Percentiles rank a stretch among this genome's conserved stretches.
Evolutionary conservation across 1,284 basidiomycete genomes (phyloP).

Genomic region (Fomitopsis pinicola): DNA sequence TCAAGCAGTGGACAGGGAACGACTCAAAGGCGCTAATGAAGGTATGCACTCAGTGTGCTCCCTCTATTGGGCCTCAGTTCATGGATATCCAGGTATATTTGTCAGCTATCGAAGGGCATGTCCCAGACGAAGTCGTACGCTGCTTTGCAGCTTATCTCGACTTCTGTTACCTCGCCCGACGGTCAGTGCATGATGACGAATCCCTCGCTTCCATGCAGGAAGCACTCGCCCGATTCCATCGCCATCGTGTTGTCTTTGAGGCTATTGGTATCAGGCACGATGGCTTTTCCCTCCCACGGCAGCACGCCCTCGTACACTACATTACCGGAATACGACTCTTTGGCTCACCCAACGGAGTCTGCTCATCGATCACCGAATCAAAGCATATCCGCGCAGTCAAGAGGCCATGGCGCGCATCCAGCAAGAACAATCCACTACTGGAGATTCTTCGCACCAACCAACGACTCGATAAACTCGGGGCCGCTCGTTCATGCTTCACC

Average conservation of each 20-base stretch:
- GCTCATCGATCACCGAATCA: slow-evolving; percentile 19
- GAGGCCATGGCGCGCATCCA: slow-evolving; percentile 17
- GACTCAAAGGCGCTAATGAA: slow-evolving; percentile 23
- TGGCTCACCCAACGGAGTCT: slow-evolving; percentile 19
- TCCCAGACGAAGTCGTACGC: slow-evolving; percentile 1
- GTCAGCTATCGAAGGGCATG: not conserved
- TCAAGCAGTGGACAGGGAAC: slow-evolving; percentile 22
- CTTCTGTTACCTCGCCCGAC: slow-evolving; percentile 14
- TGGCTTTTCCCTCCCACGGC: slow-evolving; percentile 14
- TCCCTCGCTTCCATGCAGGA: slow-evolving; percentile 1
- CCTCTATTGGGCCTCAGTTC: too few species aligned
- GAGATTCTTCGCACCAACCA: slow-evolving; percentile 14
- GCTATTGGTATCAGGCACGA: slow-evolving; percentile 4
- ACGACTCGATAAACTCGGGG: slow-evolving; percentile 9
- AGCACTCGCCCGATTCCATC: slow-evolving; percentile 5
- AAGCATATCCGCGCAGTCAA: slow-evolving; percentile 21
- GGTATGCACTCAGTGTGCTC: not conserved
- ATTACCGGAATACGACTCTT: slow-evolving; percentile 16
- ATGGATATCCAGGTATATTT: too few species aligned
- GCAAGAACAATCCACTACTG: slow-evolving; percentile 8
- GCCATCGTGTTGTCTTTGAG: not conserved
- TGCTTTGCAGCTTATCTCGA: slow-evolving; percentile 10
- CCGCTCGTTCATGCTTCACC: not conserved
- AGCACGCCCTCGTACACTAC: slow-evolving; percentile 10
- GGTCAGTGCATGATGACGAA: not conserved